A percentile compares a stretch with the other conserved stretches of the same genome.
Conservation (phyloP, 192 early-diverging fungal species). For the Backusella tuberculispora region DNA sequence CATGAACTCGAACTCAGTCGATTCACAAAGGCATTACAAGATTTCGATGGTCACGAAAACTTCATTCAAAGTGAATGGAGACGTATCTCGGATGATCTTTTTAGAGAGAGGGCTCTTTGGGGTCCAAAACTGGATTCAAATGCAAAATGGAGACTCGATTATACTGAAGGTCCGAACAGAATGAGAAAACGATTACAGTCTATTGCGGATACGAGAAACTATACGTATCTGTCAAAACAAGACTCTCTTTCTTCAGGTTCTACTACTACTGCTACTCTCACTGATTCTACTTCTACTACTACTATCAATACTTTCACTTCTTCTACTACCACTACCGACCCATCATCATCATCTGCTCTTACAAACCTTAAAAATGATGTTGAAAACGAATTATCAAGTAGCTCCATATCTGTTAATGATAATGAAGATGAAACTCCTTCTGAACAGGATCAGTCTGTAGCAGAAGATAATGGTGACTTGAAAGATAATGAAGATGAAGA, state of each 20-base stretch:
- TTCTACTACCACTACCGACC: neutral
- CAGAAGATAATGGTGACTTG: constrained; percentile 14
- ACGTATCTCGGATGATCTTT: constrained; percentile 53
- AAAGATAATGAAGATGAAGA: constrained; percentile 39
- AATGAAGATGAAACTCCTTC: neutral
- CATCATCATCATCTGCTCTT: neutral
- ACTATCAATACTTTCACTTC: neutral
- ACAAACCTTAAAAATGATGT: neutral
- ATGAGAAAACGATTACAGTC: constrained; percentile 59
- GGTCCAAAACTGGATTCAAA: constrained; percentile 34
- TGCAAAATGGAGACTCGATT: constrained; percentile 12
- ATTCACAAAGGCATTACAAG: constrained; percentile 62
- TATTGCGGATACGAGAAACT: constrained; percentile 38
- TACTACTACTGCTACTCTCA: neutral
- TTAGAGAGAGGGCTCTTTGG: constrained; percentile 66
- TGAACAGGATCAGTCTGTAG: neutral
- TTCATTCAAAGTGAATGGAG: constrained; percentile 65
- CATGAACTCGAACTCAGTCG: constrained; percentile 60
- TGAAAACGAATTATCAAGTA: constrained; percentile 29
- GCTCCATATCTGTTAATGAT: neutral
- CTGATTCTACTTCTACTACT: neutral
- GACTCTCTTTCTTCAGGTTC: neutral
- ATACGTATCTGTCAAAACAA: constrained; percentile 47
- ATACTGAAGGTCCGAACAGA: constrained; percentile 51
- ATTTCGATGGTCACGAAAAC: constrained; percentile 58